phyloP scores from a whole-genome alignment of 352 stramenopile genomes.

The Thalassiosira pacifica region DNA sequence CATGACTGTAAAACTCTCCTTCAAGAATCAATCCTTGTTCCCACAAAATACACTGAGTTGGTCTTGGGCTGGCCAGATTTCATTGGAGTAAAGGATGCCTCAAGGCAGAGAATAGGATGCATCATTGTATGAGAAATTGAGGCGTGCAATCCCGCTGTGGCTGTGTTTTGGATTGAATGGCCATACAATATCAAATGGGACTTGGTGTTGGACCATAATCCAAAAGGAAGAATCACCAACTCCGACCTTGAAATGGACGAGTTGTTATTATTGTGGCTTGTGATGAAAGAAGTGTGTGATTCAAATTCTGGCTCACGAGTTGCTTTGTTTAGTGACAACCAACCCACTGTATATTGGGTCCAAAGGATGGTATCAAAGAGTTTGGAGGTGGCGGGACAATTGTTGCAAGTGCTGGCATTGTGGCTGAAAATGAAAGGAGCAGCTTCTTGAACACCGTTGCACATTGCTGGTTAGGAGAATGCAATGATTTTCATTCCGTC shows the following conservation, averaged over 20 bases:
- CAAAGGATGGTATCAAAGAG: constrained; percentile 7
- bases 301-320: background rate
- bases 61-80: constrained; percentile 23
- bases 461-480: constrained; percentile 10
- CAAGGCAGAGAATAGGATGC: constrained; percentile 20
- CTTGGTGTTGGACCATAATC: constrained; percentile 1
- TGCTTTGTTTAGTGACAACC: constrained; percentile 27
- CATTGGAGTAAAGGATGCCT: constrained; percentile 46
- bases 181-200: constrained; percentile 19
- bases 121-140: constrained; percentile 27
- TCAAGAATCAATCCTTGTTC: background rate
- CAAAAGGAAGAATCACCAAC: constrained; percentile 40
- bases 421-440: background rate
- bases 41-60: constrained; percentile 7
- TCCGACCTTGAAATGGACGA: constrained; percentile 58
- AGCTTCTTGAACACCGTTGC: background rate
- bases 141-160: constrained; percentile 27
- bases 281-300: constrained; percentile 37
- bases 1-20: background rate
- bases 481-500: constrained; percentile 28
- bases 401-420: background rate
- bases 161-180: constrained; percentile 37
- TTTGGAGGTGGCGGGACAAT: background rate
- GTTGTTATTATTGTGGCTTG: constrained; percentile 30
- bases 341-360: constrained; percentile 17